Conservation (phyloP, 2,329 filamentous ascomycete species). For the Endoconidiophora laricicola region DNA sequence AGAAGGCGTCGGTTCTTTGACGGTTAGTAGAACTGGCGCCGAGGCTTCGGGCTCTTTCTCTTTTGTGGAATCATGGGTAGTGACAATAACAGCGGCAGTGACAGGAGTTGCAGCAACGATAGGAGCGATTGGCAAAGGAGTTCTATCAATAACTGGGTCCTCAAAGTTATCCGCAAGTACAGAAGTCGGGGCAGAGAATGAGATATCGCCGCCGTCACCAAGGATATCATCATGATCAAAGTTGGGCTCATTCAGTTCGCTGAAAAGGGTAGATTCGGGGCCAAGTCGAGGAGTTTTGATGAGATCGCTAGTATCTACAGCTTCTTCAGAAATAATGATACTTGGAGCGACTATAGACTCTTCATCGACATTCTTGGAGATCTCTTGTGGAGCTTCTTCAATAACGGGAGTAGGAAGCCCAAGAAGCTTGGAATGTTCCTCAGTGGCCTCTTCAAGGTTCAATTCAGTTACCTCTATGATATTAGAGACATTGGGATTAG, state of each 20-base stretch:
- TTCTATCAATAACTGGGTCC: neutral
- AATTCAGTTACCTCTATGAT: neutral
- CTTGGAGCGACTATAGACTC: neutral
- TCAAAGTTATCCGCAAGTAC: constrained; percentile 13
- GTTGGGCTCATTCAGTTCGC: constrained; percentile 9
- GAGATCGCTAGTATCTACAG: neutral
- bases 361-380: neutral
- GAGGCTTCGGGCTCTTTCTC: neutral
- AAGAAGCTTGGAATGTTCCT: neutral
- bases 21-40: constrained; percentile 3
- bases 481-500: neutral
- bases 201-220: constrained; percentile 2
- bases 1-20: constrained; percentile 11
- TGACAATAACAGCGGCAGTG: neutral
- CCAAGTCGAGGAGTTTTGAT: constrained; percentile 11
- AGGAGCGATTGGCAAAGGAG: neutral
- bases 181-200: constrained; percentile 6
- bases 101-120: neutral
- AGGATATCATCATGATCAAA: constrained; percentile 9
- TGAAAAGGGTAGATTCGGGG: constrained; percentile 10
- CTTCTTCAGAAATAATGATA: neutral
- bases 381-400: neutral
- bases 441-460: neutral
- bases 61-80: no score
- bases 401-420: neutral